Evolutionary conservation across 495 filamentous ascomycete species (phyloP).

Genomic region (Penicillium tannophilum): DNA sequence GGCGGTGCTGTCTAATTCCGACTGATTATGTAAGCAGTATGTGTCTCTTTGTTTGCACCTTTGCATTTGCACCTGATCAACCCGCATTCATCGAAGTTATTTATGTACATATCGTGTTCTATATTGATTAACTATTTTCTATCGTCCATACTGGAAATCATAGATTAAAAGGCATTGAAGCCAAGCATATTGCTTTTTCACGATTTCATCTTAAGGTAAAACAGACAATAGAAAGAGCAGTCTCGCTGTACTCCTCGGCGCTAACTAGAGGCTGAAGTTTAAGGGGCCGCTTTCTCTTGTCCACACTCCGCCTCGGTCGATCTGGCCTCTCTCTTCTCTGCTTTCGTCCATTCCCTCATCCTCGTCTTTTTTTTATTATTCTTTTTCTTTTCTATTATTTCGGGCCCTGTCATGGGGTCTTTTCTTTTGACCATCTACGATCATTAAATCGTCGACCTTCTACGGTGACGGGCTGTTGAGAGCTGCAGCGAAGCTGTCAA

Average conservation of each 20-base stretch:
- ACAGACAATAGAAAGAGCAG: background rate
- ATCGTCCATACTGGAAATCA: background rate
- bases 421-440: conserved; percentile 35
- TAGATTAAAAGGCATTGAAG: background rate
- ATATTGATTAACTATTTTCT: background rate
- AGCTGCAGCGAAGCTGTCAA: conserved; percentile 27
- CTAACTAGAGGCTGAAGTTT: background rate
- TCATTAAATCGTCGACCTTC: conserved; percentile 41
- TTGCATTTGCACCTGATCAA: background rate
- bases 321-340: conserved; percentile 37
- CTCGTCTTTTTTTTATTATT: conserved; percentile 12
- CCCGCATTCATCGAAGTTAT: background rate
- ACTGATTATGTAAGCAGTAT: background rate
- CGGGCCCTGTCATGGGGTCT: conserved; percentile 41
- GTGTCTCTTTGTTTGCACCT: background rate
- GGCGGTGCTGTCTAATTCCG: background rate
- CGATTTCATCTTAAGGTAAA: background rate
- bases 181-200: background rate
- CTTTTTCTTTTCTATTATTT: conserved; percentile 1
- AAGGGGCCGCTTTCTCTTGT: conserved; percentile 19
- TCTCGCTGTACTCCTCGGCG: background rate
- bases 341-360: conserved; percentile 38
- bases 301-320: conserved; percentile 22
- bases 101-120: background rate
- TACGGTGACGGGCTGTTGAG: conserved; percentile 32